Conservation (phyloP, 208 protist species). For the Trypanosomatidae sp. region DNA sequence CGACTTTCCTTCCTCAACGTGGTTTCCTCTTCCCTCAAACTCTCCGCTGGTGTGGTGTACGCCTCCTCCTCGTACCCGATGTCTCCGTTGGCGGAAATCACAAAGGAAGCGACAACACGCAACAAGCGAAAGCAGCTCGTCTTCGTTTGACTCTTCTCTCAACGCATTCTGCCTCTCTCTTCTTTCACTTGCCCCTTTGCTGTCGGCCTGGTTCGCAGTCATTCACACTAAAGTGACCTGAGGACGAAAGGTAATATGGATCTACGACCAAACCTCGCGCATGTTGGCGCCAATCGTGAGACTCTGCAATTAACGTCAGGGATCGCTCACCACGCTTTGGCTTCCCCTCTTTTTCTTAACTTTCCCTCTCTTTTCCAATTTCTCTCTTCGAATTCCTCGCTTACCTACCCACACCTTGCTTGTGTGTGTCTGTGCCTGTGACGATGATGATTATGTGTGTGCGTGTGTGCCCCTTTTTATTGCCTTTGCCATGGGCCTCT, state of each 20-base stretch:
- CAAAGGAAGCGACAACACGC: background rate
- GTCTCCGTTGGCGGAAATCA: background rate
- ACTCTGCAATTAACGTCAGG: background rate
- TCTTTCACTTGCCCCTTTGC: background rate
- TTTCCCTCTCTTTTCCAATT: background rate
- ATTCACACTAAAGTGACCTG: background rate
- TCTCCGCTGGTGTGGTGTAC: background rate
- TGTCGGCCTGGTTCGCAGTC: background rate
- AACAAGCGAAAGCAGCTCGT: background rate
- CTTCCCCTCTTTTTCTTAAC: background rate
- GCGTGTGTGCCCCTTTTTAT: background rate
- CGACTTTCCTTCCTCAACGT: background rate
- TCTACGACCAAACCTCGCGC: background rate
- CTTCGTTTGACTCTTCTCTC: background rate
- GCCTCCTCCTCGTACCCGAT: background rate
- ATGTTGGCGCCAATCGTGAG: background rate
- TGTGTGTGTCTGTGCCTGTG: background rate
- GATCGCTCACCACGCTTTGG: background rate
- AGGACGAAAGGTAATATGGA: background rate
- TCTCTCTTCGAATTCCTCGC: background rate
- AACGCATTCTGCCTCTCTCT: background rate
- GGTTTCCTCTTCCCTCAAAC: background rate
- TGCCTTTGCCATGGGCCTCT: background rate
- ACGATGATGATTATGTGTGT: background rate
- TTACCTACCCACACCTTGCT: background rate